A percentile compares a stretch with the other conserved stretches of the same genome.
These are phyloP conservation scores for Aquilaria agallochum DNA, from an alignment of 441 rosid species.

Conservation along the genomic window DNA sequence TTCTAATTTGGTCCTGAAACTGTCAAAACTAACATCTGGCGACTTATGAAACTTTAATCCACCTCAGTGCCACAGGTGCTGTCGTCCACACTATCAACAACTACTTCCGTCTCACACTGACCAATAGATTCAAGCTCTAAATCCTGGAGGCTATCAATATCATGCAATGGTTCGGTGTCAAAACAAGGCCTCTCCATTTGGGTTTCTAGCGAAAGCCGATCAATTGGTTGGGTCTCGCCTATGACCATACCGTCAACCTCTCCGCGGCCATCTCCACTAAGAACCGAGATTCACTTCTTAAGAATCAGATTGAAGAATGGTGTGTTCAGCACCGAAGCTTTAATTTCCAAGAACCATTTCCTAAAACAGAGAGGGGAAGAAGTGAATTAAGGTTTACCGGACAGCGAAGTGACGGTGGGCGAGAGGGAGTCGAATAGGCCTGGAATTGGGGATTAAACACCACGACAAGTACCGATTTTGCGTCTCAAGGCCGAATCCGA, in stretches of 20 bases:
- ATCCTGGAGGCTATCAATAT: conserved; percentile 12
- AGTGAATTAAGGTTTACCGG: conserved; percentile 16
- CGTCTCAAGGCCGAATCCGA: too few species aligned
- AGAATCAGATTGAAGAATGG: neutral
- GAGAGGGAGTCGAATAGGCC: conserved; percentile 18
- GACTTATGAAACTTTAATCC: neutral
- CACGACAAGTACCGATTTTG: too few species aligned
- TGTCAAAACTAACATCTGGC: neutral
- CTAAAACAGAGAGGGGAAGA: too few species aligned
- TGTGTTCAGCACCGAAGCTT: neutral
- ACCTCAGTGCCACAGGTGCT: conserved; percentile 11
- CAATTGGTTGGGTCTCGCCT: conserved; percentile 27
- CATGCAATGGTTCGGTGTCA: conserved; percentile 29
- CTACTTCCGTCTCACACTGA: conserved; percentile 31
- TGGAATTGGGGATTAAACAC: too few species aligned
- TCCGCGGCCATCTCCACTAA: conserved; percentile 3
- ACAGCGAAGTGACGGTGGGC: conserved; percentile 19
- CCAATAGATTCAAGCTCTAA: neutral
- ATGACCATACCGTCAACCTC: conserved; percentile 29
- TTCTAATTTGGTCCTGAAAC: too few species aligned
- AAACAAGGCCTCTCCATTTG: conserved; percentile 28
- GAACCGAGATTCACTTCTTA: conserved; percentile 1
- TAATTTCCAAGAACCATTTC: too few species aligned
- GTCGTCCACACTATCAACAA: conserved; percentile 71
- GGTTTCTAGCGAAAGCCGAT: conserved; percentile 27